Evolutionary conservation across 192 early-diverging fungal genomes (phyloP).

Genomic region (Mortierella alpina): DNA sequence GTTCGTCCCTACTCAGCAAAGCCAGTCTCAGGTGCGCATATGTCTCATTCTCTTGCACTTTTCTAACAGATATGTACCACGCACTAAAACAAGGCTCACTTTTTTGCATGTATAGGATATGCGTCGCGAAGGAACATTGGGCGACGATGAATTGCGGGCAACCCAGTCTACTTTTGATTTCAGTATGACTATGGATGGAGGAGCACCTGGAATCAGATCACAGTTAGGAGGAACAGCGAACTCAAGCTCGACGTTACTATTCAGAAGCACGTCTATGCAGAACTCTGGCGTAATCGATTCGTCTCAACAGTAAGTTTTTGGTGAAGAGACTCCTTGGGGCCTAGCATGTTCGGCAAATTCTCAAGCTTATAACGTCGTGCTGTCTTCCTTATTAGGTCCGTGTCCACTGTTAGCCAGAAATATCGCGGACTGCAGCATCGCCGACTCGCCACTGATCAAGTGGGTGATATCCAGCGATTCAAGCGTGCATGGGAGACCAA

Average conservation of each 20-base stretch:
- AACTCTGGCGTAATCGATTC: constrained; percentile 1
- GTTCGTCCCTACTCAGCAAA: constrained; percentile 65
- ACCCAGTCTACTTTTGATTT: constrained; percentile 59
- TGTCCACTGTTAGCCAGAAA: constrained; percentile 5
- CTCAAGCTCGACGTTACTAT: constrained; percentile 30
- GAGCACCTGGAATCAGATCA: constrained; percentile 31
- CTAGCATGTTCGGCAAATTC: too few relatives aligned
- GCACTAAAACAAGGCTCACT: neutral
- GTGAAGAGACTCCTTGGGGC: too few relatives aligned
- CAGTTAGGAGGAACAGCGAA: constrained; percentile 30
- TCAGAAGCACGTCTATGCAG: constrained; percentile 11
- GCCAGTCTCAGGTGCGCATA: constrained; percentile 39
- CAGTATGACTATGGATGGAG: constrained; percentile 56
- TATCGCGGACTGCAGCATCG: constrained; percentile 37
- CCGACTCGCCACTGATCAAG: neutral
- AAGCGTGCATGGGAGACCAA: constrained; percentile 24
- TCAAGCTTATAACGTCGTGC: too few relatives aligned
- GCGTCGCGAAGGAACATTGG: neutral
- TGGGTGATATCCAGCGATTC: constrained; percentile 13
- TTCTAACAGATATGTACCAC: neutral
- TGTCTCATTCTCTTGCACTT: neutral
- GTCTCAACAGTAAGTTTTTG: constrained; percentile 13
- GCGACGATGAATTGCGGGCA: constrained; percentile 43
- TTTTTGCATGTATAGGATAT: neutral
- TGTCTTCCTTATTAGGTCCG: constrained; percentile 1